Percentiles rank a stretch among this genome's conserved stretches.
These are phyloP conservation scores for Aureobasidium zeae DNA, from an alignment of 2,329 filamentous ascomycete species.

Conservation along the genomic window DNA sequence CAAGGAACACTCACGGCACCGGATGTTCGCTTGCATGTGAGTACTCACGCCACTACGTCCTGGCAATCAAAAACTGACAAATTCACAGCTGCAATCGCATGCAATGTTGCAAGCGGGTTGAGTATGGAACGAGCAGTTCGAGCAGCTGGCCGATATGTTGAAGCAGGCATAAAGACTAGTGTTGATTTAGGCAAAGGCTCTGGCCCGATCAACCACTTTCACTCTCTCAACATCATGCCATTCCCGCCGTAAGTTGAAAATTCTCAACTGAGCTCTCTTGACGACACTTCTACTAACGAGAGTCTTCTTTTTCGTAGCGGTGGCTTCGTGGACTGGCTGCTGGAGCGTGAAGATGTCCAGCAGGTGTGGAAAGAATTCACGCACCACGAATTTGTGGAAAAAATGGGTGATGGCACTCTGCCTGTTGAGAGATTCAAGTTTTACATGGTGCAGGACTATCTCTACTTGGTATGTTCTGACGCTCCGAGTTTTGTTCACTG, in stretches of 20 bases:
- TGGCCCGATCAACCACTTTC: conserved; percentile 71
- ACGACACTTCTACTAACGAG: too few relatives aligned
- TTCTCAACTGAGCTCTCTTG: too few relatives aligned
- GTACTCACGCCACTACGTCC: conserved; percentile 26
- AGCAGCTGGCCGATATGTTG: conserved; percentile 60
- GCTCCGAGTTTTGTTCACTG: not conserved
- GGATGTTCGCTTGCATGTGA: conserved; percentile 85
- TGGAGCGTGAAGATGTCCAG: conserved; percentile 65
- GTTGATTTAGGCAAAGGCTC: conserved; percentile 55
- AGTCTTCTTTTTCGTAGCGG: conserved; percentile 35
- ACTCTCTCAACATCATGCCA: conserved; percentile 57
- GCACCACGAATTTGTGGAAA: conserved; percentile 72
- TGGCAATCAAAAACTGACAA: conserved; percentile 1
- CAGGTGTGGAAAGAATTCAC: conserved; percentile 66
- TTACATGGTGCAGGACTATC: conserved; percentile 86
- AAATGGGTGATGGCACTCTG: conserved; percentile 65
- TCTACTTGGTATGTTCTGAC: conserved; percentile 59
- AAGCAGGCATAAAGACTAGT: conserved; percentile 59
- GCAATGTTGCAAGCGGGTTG: conserved; percentile 56
- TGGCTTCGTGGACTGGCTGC: conserved; percentile 72
- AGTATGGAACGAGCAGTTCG: conserved; percentile 52
- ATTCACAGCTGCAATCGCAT: conserved; percentile 57
- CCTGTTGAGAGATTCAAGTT: conserved; percentile 71
- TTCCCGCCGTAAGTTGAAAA: conserved; percentile 53
- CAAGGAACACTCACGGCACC: conserved; percentile 83